Conservation (phyloP, 305 asterid genomes). For the Fraxinus angustifolia region DNA sequence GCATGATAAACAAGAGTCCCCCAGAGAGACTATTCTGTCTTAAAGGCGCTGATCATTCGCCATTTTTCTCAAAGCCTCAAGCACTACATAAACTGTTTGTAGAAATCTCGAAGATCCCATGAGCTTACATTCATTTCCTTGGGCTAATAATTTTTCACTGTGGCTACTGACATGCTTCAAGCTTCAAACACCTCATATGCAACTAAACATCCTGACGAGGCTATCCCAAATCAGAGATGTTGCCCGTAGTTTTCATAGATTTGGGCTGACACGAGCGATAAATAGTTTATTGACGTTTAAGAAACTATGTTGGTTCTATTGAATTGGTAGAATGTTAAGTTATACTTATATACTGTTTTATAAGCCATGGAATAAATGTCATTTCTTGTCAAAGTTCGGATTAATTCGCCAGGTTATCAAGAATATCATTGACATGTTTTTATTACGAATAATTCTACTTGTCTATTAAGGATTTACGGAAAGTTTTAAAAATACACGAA, state of each 20-base stretch:
- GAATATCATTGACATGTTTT: background rate
- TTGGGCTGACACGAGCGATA: background rate
- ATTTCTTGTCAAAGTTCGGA: background rate
- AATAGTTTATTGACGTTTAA: background rate
- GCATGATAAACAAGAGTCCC: slow-evolving; percentile 57
- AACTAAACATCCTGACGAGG: background rate
- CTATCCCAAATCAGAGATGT: background rate
- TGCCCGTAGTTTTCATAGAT: background rate
- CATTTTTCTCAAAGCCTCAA: slow-evolving; percentile 96
- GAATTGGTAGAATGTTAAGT: background rate
- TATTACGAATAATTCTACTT: too few relatives aligned
- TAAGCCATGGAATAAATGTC: background rate
- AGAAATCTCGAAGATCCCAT: slow-evolving; percentile 69
- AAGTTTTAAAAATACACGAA: too few relatives aligned
- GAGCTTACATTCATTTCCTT: slow-evolving; percentile 17
- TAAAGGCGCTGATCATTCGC: slow-evolving; percentile 92
- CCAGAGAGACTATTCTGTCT: slow-evolving; percentile 71
- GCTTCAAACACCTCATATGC: background rate
- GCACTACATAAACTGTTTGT: slow-evolving; percentile 72
- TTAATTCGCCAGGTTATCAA: background rate
- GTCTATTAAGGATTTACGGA: too few relatives aligned
- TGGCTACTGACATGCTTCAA: background rate
- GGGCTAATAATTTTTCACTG: background rate
- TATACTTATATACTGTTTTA: background rate
- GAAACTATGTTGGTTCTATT: background rate